Evolutionary conservation across 805 yeast species (phyloP), one percentile per base, ranked within the genome.

Genomic region (Vanderwaltozyma verrucispora): DNA sequence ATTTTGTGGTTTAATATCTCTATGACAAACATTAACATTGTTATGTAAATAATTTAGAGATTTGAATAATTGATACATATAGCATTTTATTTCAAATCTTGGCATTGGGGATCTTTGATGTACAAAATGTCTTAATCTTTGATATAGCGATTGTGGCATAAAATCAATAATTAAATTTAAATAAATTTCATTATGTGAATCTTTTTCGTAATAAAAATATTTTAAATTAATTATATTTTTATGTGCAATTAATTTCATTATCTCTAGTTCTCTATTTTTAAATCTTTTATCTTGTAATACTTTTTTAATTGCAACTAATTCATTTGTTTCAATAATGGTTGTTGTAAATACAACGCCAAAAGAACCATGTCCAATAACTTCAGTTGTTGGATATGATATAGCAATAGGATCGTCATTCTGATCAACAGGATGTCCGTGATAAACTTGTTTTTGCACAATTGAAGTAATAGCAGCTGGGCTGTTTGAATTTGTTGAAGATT

Each of bases 291-390:
- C 99, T 59, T 92, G 97, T 19, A 89, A 69, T n/a, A 92, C 99
- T 49, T 94, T 75, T 62, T 92, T 92, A 56, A 92, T 86, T 35
- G 98, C 98, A 15, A 89, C 94, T 30, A 77, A 72, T 50, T 79
- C 83, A 42, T 81, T 77, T 17, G 81, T 70, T 14, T 89, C 87
- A 43, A 74, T 54, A 28, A 92, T 67, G 41, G 74, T 77, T 6
- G 95, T 86, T 48, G 85, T 92, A 57, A 86, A 87, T n/a, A 92
- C 98, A 25, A 87, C 88, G 2, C 98, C 98, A 65, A 92, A 92
- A n/a, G 97, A 88, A 10, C 98, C 98, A 61, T 85, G 94, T n/a
- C 98, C 98, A 30, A 89, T 92, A 71, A 88, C 87, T 48, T 84
- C 81, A 29, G 84, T 74, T 51, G 80, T 86, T 14, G 88, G 80